Percentiles rank a stretch among this genome's conserved stretches.
phyloP scores from a whole-genome alignment of 2,329 filamentous ascomycete species.

The Stenocarpella maydis region DNA sequence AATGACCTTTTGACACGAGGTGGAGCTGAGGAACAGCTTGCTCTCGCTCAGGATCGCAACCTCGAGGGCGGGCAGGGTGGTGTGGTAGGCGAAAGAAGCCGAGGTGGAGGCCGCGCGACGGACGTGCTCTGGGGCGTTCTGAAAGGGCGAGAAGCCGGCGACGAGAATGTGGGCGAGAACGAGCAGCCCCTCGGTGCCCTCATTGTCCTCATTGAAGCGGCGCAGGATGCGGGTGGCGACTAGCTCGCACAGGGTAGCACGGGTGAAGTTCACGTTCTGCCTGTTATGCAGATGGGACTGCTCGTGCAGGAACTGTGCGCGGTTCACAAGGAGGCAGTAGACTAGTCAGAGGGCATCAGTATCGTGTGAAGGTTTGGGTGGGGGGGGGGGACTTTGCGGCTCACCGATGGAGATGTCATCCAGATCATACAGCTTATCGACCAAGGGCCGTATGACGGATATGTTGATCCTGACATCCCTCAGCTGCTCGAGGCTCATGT shows the following conservation, averaged over 20 bases:
- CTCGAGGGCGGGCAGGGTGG: conserved; percentile 79
- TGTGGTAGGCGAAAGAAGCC: conserved; percentile 56
- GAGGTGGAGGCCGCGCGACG: conserved; percentile 63
- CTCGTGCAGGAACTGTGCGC: conserved; percentile 80
- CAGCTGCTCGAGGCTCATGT: conserved; percentile 76
- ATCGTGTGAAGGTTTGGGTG: background rate
- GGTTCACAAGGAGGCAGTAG: conserved; percentile 84
- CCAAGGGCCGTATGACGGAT: conserved; percentile 78
- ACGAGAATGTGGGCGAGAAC: conserved; percentile 82
- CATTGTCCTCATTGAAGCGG: conserved; percentile 80
- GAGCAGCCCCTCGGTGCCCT: conserved; percentile 74
- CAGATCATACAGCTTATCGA: conserved; percentile 83
- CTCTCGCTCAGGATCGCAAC: conserved; percentile 85
- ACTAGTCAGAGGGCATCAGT: conserved; percentile 57
- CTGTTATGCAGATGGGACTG: conserved; percentile 79
- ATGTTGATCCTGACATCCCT: conserved; percentile 84
- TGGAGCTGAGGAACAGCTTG: conserved; percentile 79
- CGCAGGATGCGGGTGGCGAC: conserved; percentile 81
- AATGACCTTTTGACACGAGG: conserved; percentile 82
- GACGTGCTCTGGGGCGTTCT: conserved; percentile 77
- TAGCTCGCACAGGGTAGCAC: conserved; percentile 81
- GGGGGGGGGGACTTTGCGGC: conserved; percentile 34
- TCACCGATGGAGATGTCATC: conserved; percentile 80
- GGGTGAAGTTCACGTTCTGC: conserved; percentile 81
- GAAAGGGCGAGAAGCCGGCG: conserved; percentile 85